Evolutionary conservation across 2,329 filamentous ascomycete species (phyloP).

Genomic region (Coniochaeta ligniaria): DNA sequence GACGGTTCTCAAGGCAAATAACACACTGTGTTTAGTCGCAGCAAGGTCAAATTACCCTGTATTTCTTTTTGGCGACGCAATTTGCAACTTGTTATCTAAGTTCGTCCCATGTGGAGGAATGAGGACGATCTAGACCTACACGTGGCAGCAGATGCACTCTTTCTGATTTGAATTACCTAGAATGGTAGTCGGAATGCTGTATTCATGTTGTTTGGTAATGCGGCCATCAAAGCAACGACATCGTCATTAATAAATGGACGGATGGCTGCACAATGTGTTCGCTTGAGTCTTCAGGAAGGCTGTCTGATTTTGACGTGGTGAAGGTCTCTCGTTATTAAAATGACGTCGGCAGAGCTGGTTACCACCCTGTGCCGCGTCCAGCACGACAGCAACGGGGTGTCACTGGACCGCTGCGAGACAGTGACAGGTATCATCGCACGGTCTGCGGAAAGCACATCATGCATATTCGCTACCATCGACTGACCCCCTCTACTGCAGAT

Average conservation of each 20-base stretch:
- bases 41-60: neutral
- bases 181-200: too few relatives aligned
- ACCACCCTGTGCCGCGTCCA: neutral
- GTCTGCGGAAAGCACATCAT: neutral
- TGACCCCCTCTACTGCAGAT: slow-evolving; percentile 24
- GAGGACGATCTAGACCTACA: too few relatives aligned
- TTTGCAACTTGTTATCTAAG: too few relatives aligned
- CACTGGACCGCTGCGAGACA: neutral
- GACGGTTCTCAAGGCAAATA: neutral
- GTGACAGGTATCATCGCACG: neutral
- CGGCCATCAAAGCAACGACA: neutral
- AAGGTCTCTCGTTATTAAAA: neutral
- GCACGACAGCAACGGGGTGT: neutral
- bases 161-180: too few relatives aligned
- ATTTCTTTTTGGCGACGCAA: too few relatives aligned
- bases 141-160: too few relatives aligned
- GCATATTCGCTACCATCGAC: neutral
- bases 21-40: neutral
- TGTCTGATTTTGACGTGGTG: neutral
- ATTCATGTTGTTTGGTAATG: too few relatives aligned
- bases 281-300: neutral
- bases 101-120: too few relatives aligned
- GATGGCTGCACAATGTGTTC: neutral
- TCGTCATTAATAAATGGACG: neutral
- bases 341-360: neutral